Base-by-base conservation (phyloP, 805 yeast species). In the Suhomyces vadensis region DNA sequence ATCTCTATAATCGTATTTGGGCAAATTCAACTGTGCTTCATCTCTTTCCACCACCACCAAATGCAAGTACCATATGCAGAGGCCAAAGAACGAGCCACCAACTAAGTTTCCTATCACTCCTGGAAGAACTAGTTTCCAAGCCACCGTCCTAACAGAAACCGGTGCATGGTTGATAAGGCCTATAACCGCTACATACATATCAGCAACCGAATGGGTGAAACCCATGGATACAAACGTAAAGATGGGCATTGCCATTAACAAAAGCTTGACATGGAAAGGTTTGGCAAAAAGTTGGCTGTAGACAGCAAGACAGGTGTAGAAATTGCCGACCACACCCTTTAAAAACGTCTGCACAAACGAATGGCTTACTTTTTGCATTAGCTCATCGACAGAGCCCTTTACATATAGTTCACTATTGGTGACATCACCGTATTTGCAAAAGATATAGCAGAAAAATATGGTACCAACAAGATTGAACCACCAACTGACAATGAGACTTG, bases 141-240 rank as follows among this genome's bases (percentile, higher is more conserved):
- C 79, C 46, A 81, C 83, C 7, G 65, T 62, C 0, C 82, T 86
- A 27, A 85, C 87, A 0, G 83, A 69, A 6, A 82, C 67, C 2
- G 79, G 74, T 1, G 87, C 85, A 11, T 83, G 79, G 61, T 84
- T 85, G 38, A 86, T 71, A 57, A 85, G 63, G 0, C 87, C 95
- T 50, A 81, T 77, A 6, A 83, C 79, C 4, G 83, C 58, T 42
- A 85, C 52, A 51, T 72, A 82, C 94, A 87, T 85, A 60, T 87
- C 95, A 0, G 95, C 95, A 6, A 87, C 89, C 1, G 81, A 80
- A 58, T 87, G 95, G 2, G 87, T 81, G 63, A 81, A 87, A 0
- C 95, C 94, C 71, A 83, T 70, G 1, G 83, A 55, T n/a, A 85
- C 94, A 62, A 87, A 85, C 0, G 91, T 81, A 61, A 85, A 85